phyloP scores from a whole-genome alignment of 192 early-diverging fungal genomes.

The Mortierella antarctica region DNA sequence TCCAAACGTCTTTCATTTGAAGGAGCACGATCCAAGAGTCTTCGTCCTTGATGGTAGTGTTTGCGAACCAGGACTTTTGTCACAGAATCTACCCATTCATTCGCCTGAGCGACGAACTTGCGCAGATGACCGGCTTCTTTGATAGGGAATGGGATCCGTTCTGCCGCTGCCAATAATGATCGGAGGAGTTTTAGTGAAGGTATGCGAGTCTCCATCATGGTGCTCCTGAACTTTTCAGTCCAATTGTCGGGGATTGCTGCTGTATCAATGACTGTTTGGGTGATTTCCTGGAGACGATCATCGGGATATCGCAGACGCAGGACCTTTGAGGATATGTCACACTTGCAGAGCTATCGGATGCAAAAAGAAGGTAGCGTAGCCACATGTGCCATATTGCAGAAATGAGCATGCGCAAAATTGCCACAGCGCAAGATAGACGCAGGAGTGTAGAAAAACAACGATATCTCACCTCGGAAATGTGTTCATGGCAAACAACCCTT shows the following conservation, averaged over 20 bases:
- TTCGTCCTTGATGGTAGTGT: slow-evolving; percentile 44
- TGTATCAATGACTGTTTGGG: slow-evolving; percentile 22
- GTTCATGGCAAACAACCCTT: slow-evolving; percentile 74
- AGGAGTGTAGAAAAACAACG: too few species aligned
- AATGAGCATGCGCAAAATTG: neutral
- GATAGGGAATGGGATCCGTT: slow-evolving; percentile 51
- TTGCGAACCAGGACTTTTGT: slow-evolving; percentile 54
- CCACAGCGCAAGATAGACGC: neutral
- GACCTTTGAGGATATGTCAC: slow-evolving; percentile 25
- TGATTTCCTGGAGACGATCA: slow-evolving; percentile 48
- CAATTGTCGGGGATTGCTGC: slow-evolving; percentile 49
- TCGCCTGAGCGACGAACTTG: slow-evolving; percentile 49
- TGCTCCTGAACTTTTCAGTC: slow-evolving; percentile 38
- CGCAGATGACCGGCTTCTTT: slow-evolving; percentile 47
- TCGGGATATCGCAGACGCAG: slow-evolving; percentile 56
- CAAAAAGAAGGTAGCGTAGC: neutral
- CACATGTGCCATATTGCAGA: neutral
- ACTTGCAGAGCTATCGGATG: slow-evolving; percentile 50
- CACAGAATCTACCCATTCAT: slow-evolving; percentile 60
- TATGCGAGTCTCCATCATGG: slow-evolving; percentile 36
- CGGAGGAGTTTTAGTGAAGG: slow-evolving; percentile 57
- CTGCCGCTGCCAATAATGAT: slow-evolving; percentile 54
- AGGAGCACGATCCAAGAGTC: slow-evolving; percentile 24
- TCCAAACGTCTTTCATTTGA: slow-evolving; percentile 35
- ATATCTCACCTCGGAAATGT: slow-evolving; percentile 50